A percentile compares a stretch with the other conserved stretches of the same genome.
Conservation (phyloP, 352 stramenopile genomes). For the Aphanomyces stellatus region DNA sequence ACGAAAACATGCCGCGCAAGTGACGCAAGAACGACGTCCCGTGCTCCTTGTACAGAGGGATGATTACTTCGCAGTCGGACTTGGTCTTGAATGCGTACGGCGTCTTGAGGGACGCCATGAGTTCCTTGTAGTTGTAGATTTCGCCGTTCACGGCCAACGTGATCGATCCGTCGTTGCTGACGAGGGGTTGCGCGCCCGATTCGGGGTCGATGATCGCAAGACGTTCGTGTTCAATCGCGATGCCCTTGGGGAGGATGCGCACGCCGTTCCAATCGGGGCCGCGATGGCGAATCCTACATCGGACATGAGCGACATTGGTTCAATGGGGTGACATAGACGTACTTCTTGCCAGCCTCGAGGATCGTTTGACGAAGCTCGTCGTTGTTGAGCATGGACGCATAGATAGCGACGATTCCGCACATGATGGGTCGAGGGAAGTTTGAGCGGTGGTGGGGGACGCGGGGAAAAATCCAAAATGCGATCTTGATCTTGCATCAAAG, state of each 20-base stretch:
- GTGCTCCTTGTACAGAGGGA: constrained; percentile 92
- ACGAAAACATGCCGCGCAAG: constrained; percentile 98
- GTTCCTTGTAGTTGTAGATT: constrained; percentile 99
- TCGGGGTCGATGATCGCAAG: constrained; percentile 99
- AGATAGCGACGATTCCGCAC: constrained; percentile 98
- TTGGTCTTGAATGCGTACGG: constrained; percentile 94
- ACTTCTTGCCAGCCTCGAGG: constrained; percentile 90
- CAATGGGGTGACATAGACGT: constrained; percentile 9
- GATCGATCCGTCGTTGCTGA: constrained; percentile 84
- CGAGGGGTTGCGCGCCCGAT: constrained; percentile 87
- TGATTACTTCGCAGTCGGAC: constrained; percentile 97
- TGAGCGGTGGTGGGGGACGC: not conserved
- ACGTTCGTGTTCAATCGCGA: constrained; percentile 94
- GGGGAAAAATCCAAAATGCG: constrained; percentile 19
- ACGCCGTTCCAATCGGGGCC: constrained; percentile 95
- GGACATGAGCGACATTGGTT: not conserved
- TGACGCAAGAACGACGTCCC: constrained; percentile 85
- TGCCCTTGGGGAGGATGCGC: constrained; percentile 64
- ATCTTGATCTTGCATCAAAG: too few species aligned
- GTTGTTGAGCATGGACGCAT: constrained; percentile 90
- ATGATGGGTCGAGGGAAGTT: constrained; percentile 78
- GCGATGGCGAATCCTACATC: constrained; percentile 87
- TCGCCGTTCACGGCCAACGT: constrained; percentile 97
- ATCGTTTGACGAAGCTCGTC: constrained; percentile 89
- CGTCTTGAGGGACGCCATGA: constrained; percentile 76